Conservation (phyloP, 306 rosid genomes). For the Cucurbita argyrosperma region DNA sequence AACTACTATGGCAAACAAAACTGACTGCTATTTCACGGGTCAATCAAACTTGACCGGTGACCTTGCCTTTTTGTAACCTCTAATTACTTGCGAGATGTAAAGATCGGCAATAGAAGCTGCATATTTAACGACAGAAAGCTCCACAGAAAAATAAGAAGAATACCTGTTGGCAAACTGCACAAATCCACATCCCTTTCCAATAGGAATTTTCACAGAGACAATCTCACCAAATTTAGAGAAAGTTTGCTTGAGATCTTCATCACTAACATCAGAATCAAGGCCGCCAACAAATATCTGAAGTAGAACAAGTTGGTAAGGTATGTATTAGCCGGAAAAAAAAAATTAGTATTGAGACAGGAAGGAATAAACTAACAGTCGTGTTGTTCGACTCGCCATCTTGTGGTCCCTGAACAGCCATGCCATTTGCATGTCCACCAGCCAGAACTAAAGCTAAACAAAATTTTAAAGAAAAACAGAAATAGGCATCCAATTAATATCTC, state of each 20-base stretch:
- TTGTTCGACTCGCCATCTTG: slow-evolving; percentile 72
- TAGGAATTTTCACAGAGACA: slow-evolving; percentile 85
- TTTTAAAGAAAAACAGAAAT: neutral
- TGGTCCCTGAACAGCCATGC: slow-evolving; percentile 54
- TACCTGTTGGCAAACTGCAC: slow-evolving; percentile 96
- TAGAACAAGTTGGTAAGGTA: neutral
- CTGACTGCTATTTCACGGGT: neutral
- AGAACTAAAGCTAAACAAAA: slow-evolving; percentile 60
- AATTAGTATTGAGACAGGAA: neutral
- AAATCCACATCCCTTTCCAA: slow-evolving; percentile 95
- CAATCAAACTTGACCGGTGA: neutral
- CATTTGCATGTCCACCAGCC: slow-evolving; percentile 85
- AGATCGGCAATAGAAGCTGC: neutral
- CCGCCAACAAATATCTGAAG: slow-evolving; percentile 95
- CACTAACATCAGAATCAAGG: slow-evolving; percentile 83
- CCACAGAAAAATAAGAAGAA: neutral
- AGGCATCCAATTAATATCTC: neutral
- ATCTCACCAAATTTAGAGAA: slow-evolving; percentile 84
- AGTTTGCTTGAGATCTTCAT: slow-evolving; percentile 83
- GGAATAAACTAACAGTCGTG: slow-evolving; percentile 64
- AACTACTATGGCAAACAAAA: neutral
- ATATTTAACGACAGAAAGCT: neutral
- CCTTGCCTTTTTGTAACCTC: neutral
- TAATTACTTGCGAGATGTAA: neutral
- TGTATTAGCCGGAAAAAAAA: neutral